A percentile compares a stretch with the other conserved stretches of the same genome.
These are phyloP conservation scores for Trichoderma guizhouense DNA, from an alignment of 2,329 filamentous ascomycete species.

Conservation along the genomic window DNA sequence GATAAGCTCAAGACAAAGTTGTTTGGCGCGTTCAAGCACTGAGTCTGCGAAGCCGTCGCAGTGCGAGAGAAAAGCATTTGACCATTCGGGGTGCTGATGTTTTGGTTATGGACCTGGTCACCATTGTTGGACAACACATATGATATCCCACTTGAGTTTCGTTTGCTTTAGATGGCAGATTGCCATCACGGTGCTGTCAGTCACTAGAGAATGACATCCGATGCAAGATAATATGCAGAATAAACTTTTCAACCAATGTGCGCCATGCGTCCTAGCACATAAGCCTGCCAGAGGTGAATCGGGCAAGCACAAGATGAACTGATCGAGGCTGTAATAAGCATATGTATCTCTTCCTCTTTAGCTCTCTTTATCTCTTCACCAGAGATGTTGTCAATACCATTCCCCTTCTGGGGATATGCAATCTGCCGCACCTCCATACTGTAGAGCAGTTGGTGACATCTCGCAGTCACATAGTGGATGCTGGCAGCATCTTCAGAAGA, in stretches of 20 bases:
- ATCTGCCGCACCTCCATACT: background rate
- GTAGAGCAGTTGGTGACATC: background rate
- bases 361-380: background rate
- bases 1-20: constrained; percentile 58
- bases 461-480: background rate
- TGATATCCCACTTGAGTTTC: constrained; percentile 13
- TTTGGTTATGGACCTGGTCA: background rate
- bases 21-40: constrained; percentile 49
- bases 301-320: background rate
- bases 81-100: background rate
- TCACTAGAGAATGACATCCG: background rate
- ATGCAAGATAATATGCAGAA: background rate
- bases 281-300: background rate
- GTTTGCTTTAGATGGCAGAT: background rate
- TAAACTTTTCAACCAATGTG: background rate
- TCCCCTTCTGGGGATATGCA: background rate
- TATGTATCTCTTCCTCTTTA: background rate
- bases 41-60: background rate
- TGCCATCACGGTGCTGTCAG: background rate
- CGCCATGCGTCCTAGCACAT: background rate
- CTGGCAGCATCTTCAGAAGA: background rate
- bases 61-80: background rate
- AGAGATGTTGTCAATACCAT: background rate
- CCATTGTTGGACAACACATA: background rate
- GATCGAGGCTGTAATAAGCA: background rate